phyloP scores from a whole-genome alignment of 371 early-diverging fungal genomes.

The Batkoa obscura region DNA sequence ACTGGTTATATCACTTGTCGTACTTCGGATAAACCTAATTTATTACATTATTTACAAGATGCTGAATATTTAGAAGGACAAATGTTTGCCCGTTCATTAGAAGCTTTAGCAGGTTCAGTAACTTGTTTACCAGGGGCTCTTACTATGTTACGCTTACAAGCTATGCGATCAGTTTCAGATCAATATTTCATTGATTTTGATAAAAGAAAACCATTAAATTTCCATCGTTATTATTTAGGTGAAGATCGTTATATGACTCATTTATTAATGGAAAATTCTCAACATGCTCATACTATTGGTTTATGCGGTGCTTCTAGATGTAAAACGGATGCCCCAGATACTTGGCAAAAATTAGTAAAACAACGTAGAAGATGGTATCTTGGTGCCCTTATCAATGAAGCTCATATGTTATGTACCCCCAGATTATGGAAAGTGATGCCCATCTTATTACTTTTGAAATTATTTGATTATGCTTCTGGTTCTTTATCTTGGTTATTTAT shows the following conservation, averaged over 20 bases:
- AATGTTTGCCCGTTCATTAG: not conserved
- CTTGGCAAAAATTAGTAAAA: constrained; percentile 80
- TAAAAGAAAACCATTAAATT: not conserved
- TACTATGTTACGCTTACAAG: not conserved
- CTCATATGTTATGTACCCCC: constrained; percentile 5
- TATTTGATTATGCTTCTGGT: constrained; percentile 6
- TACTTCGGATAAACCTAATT: not conserved
- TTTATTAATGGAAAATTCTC: constrained; percentile 83
- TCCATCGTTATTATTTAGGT: constrained; percentile 20
- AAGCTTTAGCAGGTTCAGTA: constrained; percentile 3
- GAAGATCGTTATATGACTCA: constrained; percentile 91
- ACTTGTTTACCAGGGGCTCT: constrained; percentile 5
- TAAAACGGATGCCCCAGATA: constrained; percentile 89
- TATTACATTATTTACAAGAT: constrained; percentile 4
- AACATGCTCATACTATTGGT: constrained; percentile 89
- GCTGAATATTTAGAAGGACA: constrained; percentile 5
- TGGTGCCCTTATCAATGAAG: constrained; percentile 6
- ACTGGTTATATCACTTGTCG: constrained; percentile 6
- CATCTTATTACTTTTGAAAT: not conserved
- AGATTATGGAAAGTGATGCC: constrained; percentile 3
- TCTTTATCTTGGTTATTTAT: constrained; percentile 4
- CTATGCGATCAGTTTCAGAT: not conserved
- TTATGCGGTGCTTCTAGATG: constrained; percentile 92
- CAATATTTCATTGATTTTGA: constrained; percentile 4
- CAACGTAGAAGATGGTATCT: constrained; percentile 85